phyloP scores from a whole-genome alignment of 1,284 basidiomycete genomes.

The Irpex lacteus region DNA sequence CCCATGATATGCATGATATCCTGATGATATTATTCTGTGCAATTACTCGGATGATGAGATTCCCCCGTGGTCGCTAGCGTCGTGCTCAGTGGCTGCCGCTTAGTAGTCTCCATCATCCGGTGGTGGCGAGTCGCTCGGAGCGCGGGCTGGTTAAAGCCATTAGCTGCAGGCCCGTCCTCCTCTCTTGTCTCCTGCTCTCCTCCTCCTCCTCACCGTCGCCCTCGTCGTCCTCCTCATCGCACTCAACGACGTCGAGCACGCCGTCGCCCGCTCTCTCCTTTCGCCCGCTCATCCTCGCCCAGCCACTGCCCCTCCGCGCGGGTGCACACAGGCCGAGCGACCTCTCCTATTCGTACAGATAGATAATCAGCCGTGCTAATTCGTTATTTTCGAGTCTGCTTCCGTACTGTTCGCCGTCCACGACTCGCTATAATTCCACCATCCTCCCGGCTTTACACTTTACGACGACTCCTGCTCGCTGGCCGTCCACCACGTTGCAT shows the following conservation, averaged over 20 bases:
- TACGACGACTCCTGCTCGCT: conserved; percentile 1
- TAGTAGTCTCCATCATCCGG: background rate
- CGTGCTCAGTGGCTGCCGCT: background rate
- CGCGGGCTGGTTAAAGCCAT: background rate
- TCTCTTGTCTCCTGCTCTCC: background rate
- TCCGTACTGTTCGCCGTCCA: background rate
- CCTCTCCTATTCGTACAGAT: conserved; percentile 4
- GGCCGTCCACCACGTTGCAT: conserved; percentile 2
- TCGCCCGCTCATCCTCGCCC: background rate
- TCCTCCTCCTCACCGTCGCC: background rate
- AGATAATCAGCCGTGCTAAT: conserved; percentile 8
- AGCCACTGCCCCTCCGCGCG: background rate
- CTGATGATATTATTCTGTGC: no score
- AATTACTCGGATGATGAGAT: no score
- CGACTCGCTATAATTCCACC: background rate
- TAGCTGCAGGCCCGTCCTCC: background rate
- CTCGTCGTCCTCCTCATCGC: background rate
- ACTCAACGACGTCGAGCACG: background rate
- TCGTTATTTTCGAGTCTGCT: conserved; percentile 7
- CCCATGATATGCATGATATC: no score
- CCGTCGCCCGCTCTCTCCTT: background rate
- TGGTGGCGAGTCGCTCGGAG: conserved; percentile 6
- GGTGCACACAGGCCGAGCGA: background rate
- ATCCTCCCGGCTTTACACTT: background rate
- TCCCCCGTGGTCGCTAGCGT: no score